Evolutionary conservation across 345 rosid genomes (phyloP), one percentile per base, ranked within the genome.

Genomic region (Fremontodendron californicum): DNA sequence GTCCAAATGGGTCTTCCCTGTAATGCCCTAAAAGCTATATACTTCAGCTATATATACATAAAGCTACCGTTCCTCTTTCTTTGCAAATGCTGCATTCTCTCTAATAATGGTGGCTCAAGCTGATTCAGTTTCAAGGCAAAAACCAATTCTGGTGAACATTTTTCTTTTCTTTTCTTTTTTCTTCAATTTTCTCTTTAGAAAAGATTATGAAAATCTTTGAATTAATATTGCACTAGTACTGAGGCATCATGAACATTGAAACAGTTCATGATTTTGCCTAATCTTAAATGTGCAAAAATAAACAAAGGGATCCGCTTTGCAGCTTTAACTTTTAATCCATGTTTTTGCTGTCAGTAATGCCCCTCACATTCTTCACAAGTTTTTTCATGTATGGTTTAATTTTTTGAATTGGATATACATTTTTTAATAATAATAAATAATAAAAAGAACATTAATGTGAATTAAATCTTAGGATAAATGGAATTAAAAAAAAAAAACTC

Each of bases 231-330:
- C 67, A 62, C 67, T 0, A 5, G 7, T 73, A 73, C 76, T 40
- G 21, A 54, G 76, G 76, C 65, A 54, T 52, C 3, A 37, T 73
- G 76, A 73, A 1, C n/a, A 37, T 51, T 31, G 61, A 49, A 70
- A n/a, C n/a, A n/a, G 29, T 73, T 54, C 65, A 55, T 54, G 76
- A 15, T 12, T 73, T 73, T 55, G 76, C 76, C 76, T 55, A 21
- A 54, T 73, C 51, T n/a, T 18, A 31, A 39, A 55, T 23, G 76
- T 73, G 76, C 65, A 39, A 6, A 73, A 39, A 4, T 12, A 12
- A 73, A 39, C 48, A n/a, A n/a, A 73, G 76, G 76, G 76, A 73
- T 54, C 76, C 76, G 76, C 76, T 73, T 73, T 73, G 76, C 76
- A 73, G 76, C 76, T 21, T 39, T 23, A 37, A 54, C 63, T 55